A percentile compares a stretch with the other conserved stretches of the same genome.
Conservation (phyloP, 73 alveolate species). For the Blepharisma stoltei region DNA sequence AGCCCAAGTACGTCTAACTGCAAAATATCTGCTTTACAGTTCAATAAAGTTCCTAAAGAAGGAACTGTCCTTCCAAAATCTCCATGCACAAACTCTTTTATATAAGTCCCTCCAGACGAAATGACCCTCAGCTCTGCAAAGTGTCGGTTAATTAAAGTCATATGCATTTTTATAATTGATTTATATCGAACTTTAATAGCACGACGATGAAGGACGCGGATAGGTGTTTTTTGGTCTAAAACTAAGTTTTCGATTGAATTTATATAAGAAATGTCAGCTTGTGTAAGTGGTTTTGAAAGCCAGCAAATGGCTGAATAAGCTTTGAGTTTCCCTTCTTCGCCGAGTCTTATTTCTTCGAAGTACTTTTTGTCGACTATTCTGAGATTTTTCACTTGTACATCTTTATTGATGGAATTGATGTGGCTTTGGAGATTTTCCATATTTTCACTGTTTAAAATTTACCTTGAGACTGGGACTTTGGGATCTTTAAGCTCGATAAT, state of each 20-base stretch:
- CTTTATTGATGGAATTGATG: neutral
- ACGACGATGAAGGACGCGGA: conserved; percentile 95
- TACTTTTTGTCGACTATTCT: conserved; percentile 63
- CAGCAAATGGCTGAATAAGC: conserved; percentile 87
- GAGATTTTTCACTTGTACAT: conserved; percentile 53
- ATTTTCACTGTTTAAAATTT: neutral
- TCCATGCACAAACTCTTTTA: conserved; percentile 97
- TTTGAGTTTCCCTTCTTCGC: conserved; percentile 86
- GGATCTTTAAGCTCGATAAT: conserved; percentile 42
- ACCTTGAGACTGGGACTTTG: conserved; percentile 45
- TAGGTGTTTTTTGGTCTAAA: conserved; percentile 88
- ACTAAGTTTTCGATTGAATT: conserved; percentile 56
- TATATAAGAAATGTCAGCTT: conserved; percentile 56
- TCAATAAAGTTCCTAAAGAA: conserved; percentile 72
- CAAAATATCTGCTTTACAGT: conserved; percentile 88
- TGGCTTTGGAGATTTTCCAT: neutral
- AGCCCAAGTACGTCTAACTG: conserved; percentile 92
- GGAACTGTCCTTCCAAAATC: conserved; percentile 96
- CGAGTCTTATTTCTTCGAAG: conserved; percentile 82
- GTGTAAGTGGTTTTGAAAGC: conserved; percentile 58
- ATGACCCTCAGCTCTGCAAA: conserved; percentile 69
- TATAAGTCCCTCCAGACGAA: conserved; percentile 95
- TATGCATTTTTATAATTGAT: conserved; percentile 47
- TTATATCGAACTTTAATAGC: conserved; percentile 31
- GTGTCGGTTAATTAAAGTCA: conserved; percentile 69